Base-by-base conservation (phyloP, 148 eudicot species). In the Spergularia bocconei region DNA sequence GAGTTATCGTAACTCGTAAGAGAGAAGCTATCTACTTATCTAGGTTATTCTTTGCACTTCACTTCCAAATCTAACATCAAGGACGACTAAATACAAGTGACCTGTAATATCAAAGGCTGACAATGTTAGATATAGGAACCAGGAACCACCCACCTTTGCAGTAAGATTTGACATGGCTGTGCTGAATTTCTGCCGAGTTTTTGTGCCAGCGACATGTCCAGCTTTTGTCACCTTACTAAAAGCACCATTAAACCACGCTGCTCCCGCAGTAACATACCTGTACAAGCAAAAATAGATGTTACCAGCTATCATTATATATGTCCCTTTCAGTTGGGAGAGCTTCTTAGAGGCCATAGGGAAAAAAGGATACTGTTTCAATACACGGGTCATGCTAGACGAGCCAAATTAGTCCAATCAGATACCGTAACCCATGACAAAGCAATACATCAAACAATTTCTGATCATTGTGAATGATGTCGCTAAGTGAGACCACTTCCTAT, bases 181-280 rank as follows among this genome's bases (percentile, higher is more conserved):
- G 69, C 76, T 83, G 88, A 93, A 90, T 82, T 88, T 94, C 57
- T 86, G 87, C 81, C 87, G 86, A 38, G 98, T 91, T 85, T 87
- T 94, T 11, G 86, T 77, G 71, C 98, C 93, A 64, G 98, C 98
- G 62, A 85, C 96, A 68, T 86, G 90, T 79, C 96, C 93, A 68
- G 88, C 98, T 85, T 89, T 94, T 19, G 98, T 88, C 50, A 94
- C 97, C 82, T 88, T 91, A 78, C 78, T 82, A 70, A 94, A 91
- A 70, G 98, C 97, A 54, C 97, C 98, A 80, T 85, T 90, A 52
- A 91, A 84, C 98, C 98, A 91, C 70, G 93, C 75, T 80, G 98
- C 71, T 83, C 98, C 98, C 56, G 93, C 96, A 74, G 91, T 84
- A 75, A 94, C 92, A 71, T 89, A 94, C 85, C 98, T 94, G 85